Percentiles rank a stretch among this genome's conserved stretches.
Evolutionary conservation across 169 alveolate species (phyloP).

Genomic region (Plasmodium cynomolgi): DNA sequence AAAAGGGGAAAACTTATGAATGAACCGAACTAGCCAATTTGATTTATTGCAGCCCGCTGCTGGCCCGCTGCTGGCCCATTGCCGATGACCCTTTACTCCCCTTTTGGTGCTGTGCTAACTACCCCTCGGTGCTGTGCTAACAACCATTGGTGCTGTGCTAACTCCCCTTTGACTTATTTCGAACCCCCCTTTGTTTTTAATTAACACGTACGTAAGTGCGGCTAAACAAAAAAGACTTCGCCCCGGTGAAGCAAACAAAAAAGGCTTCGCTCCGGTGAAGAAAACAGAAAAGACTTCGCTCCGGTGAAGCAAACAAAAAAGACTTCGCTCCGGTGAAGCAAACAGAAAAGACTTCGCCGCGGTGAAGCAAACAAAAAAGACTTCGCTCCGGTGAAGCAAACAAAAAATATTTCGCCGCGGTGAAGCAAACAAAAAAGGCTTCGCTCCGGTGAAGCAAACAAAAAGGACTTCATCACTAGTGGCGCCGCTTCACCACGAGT

Average conservation of each 20-base stretch:
- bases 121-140: background rate
- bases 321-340: no score
- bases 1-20: background rate
- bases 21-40: background rate
- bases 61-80: background rate
- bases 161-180: background rate
- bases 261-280: background rate
- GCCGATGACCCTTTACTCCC: background rate
- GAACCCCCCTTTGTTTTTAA: conserved; percentile 7
- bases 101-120: background rate
- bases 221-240: background rate
- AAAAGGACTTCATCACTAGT: no score
- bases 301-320: no score
- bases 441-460: no score
- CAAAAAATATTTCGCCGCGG: no score
- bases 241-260: background rate
- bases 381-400: no score
- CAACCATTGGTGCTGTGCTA: background rate
- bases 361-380: no score
- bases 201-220: background rate
- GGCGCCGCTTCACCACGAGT: no score
- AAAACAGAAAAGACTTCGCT: no score
- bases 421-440: no score
- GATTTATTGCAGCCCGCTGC: background rate
- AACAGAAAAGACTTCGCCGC: no score